A percentile compares a stretch with the other conserved stretches of the same genome.
Conservation (phyloP, 306 rosid genomes). For the Pterocarpus macrocarpus region DNA sequence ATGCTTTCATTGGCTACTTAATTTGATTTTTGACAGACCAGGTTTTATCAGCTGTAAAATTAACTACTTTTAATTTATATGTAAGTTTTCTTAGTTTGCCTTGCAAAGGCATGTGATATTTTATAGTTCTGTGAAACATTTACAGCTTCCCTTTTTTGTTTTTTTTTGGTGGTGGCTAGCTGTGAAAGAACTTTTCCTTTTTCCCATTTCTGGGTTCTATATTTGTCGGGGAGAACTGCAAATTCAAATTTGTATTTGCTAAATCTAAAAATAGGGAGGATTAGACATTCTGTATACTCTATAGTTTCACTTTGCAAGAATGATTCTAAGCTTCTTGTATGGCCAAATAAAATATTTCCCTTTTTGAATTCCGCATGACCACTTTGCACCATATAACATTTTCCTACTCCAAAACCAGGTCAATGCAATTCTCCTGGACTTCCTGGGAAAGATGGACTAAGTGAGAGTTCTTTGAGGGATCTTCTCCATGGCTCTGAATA, state of each 20-base stretch:
- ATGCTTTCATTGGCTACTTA: not conserved
- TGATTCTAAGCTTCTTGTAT: no score
- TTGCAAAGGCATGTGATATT: not conserved
- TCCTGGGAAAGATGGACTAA: constrained; percentile 75
- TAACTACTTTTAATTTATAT: not conserved
- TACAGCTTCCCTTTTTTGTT: no score
- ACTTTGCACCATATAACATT: constrained; percentile 34
- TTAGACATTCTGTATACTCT: no score
- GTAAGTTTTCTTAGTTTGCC: not conserved
- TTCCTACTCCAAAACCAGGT: constrained; percentile 61
- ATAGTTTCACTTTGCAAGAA: no score
- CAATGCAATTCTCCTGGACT: constrained; percentile 78
- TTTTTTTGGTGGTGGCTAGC: no score
- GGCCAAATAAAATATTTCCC: no score
- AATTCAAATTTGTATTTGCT: no score
- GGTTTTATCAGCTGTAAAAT: not conserved
- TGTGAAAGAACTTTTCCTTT: no score
- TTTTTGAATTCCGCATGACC: constrained; percentile 8
- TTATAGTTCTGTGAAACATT: not conserved
- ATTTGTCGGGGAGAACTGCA: no score
- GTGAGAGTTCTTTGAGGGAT: constrained; percentile 85
- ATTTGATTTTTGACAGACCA: not conserved
- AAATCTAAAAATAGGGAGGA: no score
- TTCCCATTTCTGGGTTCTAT: no score
- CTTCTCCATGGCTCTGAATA: constrained; percentile 86